These are phyloP conservation scores for Boletus semigastroideus DNA, from an alignment of 1,284 basidiomycete species.

Conservation along the genomic window DNA sequence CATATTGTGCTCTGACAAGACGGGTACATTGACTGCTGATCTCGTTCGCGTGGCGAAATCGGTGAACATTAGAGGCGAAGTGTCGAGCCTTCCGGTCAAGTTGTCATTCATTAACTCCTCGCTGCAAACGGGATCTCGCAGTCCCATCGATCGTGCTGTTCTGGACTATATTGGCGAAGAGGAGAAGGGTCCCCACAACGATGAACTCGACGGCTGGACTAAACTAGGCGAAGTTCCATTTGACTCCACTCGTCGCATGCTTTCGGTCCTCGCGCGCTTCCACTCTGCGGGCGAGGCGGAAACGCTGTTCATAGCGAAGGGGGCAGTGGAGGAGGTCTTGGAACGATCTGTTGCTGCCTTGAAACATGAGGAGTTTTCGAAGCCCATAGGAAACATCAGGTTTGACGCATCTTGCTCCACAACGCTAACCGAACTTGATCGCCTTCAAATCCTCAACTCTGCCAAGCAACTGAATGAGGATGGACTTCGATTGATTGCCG, in stretches of 20 bases:
- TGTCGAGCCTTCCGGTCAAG: slow-evolving; percentile 25
- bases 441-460: slow-evolving; percentile 26
- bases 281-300: slow-evolving; percentile 14
- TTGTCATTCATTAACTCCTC: slow-evolving; percentile 31
- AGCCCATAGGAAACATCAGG: slow-evolving; percentile 10
- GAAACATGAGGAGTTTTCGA: slow-evolving; percentile 17
- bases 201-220: slow-evolving; percentile 20
- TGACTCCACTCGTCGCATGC: slow-evolving; percentile 34
- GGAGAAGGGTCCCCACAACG: slow-evolving; percentile 14
- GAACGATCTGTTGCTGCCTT: slow-evolving; percentile 31
- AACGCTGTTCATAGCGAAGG: slow-evolving; percentile 30
- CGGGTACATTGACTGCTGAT: slow-evolving; percentile 33
- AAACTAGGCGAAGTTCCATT: slow-evolving; percentile 35
- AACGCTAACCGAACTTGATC: slow-evolving; percentile 18
- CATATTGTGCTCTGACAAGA: slow-evolving; percentile 32
- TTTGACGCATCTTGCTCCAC: slow-evolving; percentile 20
- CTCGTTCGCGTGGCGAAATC: slow-evolving; percentile 34
- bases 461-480: slow-evolving; percentile 33
- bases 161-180: slow-evolving; percentile 27
- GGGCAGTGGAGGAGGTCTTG: slow-evolving; percentile 33
- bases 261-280: slow-evolving; percentile 25
- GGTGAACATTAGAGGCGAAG: slow-evolving; percentile 22
- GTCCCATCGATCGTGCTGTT: slow-evolving; percentile 33
- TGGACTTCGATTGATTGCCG: slow-evolving; percentile 31
- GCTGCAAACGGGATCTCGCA: slow-evolving; percentile 32